Evolutionary conservation across 116 monocot genomes (phyloP), one percentile per base, ranked within the genome.

Genomic region (Posidonia oceanica): DNA sequence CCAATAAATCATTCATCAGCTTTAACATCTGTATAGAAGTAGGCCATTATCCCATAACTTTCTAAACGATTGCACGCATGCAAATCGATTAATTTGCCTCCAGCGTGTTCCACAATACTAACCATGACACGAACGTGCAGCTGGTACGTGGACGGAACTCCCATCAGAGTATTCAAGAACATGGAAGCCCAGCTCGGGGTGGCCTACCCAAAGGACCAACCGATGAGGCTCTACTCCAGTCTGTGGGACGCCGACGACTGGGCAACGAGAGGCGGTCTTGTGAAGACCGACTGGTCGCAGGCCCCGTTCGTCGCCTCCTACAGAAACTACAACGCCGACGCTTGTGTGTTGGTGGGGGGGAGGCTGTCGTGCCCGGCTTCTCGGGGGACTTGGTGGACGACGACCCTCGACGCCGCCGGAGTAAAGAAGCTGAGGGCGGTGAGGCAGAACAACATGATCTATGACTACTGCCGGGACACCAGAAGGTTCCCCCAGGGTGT

Each of bases 181-280:
- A 39, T 70, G 42, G 77, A 76, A 60, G 56, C 67, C 3, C 70
- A 42, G 12, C 18, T 67, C 18, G 86, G 86, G 0, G 57, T 86
- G 12, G 44, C 83, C 4, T 82, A 70, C 69, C 83, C 86, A 2
- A 75, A 63, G 37, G 55, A 59, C 20, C 82, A 86, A 53, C 75
- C 82, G 11, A 74, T 75, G 79, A 52, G 69, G 58, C 48, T 83
- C 5, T 86, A 78, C 66, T 77, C 80, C 15, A 86, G 83, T 65
- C 72, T 86, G 36, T 86, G 86, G 86, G 54, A 80, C 38, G 86
- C 80, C 14, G 86, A 86, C 4, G 77, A 74, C 29, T 86, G 86
- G 86, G 86, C 83, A 0, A 86, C 86, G 12, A 74, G 75, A 57
- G 86, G 82, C 48, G 86, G 86, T 3, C 74, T 44, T 8, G 76